phyloP scores from a whole-genome alignment of 768 basidiomycete species.

The Tylopilus subfusipes region DNA sequence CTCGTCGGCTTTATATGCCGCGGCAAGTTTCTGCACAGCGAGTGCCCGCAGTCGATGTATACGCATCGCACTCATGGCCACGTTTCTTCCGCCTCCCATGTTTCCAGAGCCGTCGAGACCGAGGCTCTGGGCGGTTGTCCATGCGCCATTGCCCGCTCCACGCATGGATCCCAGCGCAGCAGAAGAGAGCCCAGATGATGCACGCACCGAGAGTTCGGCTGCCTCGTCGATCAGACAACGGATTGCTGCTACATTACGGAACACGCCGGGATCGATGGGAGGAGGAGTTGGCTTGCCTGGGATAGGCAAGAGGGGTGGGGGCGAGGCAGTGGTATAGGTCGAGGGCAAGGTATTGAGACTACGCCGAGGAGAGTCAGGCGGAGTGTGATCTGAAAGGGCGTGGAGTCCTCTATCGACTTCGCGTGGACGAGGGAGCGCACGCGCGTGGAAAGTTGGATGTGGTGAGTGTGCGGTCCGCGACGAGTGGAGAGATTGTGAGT shows the following conservation, averaged over 20 bases:
- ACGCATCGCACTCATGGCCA: conserved; percentile 81
- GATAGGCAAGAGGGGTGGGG: conserved; percentile 50
- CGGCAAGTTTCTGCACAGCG: conserved; percentile 83
- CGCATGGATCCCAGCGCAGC: conserved; percentile 69
- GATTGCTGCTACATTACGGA: conserved; percentile 70
- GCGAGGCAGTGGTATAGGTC: conserved; percentile 28
- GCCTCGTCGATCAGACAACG: conserved; percentile 86
- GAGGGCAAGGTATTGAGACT: conserved; percentile 35
- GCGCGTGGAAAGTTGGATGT: conserved; percentile 2
- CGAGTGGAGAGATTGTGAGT: conserved; percentile 34
- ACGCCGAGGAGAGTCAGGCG: conserved; percentile 44
- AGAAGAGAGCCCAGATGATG: conserved; percentile 78
- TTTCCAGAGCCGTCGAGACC: conserved; percentile 60
- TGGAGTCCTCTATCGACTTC: conserved; percentile 46
- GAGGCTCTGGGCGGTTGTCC: conserved; percentile 60
- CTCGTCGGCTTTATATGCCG: conserved; percentile 84
- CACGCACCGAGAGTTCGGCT: conserved; percentile 82
- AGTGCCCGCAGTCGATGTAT: conserved; percentile 76
- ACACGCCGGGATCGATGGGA: conserved; percentile 87
- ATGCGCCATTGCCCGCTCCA: conserved; percentile 42
- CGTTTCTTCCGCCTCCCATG: conserved; percentile 60
- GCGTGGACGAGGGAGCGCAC: conserved; percentile 23
- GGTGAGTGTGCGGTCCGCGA: conserved; percentile 12
- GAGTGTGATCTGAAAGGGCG: conserved; percentile 33
- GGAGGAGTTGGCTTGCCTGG: conserved; percentile 74